phyloP scores from a whole-genome alignment of 148 eudicot species.

The Mesembryanthemum crystallinum region DNA sequence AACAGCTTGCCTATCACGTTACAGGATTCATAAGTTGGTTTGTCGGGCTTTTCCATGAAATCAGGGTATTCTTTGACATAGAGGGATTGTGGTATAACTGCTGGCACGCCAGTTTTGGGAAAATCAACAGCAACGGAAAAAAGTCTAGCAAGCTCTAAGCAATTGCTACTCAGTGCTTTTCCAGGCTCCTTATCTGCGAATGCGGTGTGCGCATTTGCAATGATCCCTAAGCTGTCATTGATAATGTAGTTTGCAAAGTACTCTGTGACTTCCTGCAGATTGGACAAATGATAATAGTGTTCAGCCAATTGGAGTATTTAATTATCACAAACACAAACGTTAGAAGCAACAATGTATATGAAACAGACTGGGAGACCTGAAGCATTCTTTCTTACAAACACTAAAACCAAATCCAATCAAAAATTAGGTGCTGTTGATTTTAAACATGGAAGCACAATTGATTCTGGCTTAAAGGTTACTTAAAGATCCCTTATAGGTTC shows the following conservation, averaged over 20 bases:
- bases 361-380: too few relatives aligned
- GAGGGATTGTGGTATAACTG: conserved; percentile 47
- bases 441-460: too few relatives aligned
- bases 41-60: conserved; percentile 51
- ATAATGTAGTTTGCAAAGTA: conserved; percentile 69
- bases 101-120: conserved; percentile 77
- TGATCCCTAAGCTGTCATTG: conserved; percentile 73
- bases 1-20: conserved; percentile 44
- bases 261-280: conserved; percentile 63
- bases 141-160: conserved; percentile 62
- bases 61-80: conserved; percentile 58
- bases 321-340: neutral
- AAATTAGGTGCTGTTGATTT: too few relatives aligned
- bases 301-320: too few relatives aligned
- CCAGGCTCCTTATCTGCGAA: conserved; percentile 51
- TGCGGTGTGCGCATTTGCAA: conserved; percentile 74
- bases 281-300: neutral
- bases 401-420: too few relatives aligned
- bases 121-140: conserved; percentile 79
- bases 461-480: too few relatives aligned
- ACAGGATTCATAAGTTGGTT: conserved; percentile 37
- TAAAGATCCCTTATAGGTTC: too few relatives aligned
- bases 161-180: conserved; percentile 55
- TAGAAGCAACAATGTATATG: too few relatives aligned
- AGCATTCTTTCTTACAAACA: too few relatives aligned